Percentiles rank a stretch among this genome's conserved stretches.
Evolutionary conservation across 805 yeast genomes (phyloP).

Genomic region (Candida andamanensis): DNA sequence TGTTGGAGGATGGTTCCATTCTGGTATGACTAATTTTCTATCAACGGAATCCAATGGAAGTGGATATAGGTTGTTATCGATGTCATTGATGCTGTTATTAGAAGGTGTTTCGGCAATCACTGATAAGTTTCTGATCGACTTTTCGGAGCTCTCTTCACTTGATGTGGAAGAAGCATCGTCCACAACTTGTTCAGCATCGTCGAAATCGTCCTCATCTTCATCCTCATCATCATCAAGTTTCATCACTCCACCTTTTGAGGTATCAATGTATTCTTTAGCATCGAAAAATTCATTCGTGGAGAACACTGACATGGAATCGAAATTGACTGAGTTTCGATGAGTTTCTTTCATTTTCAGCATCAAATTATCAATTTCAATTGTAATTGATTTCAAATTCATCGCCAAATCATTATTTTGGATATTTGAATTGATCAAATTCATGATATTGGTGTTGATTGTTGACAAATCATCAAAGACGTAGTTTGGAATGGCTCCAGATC

Average conservation of each 20-base stretch:
- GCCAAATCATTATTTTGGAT: conserved; percentile 4
- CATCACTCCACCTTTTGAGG: conserved; percentile 49
- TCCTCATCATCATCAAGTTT: conserved; percentile 26
- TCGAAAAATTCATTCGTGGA: conserved; percentile 43
- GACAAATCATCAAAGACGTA: conserved; percentile 18
- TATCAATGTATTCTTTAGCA: conserved; percentile 61
- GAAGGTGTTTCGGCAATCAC: conserved; percentile 7
- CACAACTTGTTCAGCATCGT: conserved; percentile 15
- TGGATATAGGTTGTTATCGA: conserved; percentile 53
- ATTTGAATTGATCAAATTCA: conserved; percentile 1
- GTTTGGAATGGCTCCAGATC: conserved; percentile 13
- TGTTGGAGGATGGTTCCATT: conserved; percentile 70
- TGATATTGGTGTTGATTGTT: conserved; percentile 10
- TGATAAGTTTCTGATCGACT: conserved; percentile 5
- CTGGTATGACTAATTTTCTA: conserved; percentile 56
- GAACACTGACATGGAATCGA: conserved; percentile 24
- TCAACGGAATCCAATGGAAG: conserved; percentile 46
- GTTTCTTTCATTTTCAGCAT: conserved; percentile 12
- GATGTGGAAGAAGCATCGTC: conserved; percentile 16
- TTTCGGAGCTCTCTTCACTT: conserved; percentile 10
- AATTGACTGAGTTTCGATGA: conserved; percentile 7
- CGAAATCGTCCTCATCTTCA: conserved; percentile 13
- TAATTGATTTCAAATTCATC: conserved; percentile 7
- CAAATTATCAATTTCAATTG: conserved; percentile 17
- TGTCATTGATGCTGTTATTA: conserved; percentile 13